phyloP scores from a whole-genome alignment of 495 filamentous ascomycete genomes.

The Aspergillus nidulans region DNA sequence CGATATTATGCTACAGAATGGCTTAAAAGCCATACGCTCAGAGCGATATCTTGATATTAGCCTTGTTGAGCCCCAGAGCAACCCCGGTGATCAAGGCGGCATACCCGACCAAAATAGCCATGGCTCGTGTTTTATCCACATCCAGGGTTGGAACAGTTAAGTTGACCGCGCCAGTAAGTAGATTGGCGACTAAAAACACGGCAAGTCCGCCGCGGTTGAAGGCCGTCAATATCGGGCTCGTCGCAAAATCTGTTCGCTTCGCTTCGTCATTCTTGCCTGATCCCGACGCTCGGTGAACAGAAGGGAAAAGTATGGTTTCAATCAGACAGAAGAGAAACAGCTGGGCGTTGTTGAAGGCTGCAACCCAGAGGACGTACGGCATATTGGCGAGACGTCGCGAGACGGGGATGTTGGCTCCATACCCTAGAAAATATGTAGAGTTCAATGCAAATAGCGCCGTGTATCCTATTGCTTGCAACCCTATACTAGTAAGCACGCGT shows the following conservation, averaged over 20 bases:
- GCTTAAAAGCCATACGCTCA: conserved; percentile 1
- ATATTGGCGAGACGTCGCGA: conserved; percentile 90
- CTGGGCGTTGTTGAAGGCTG: conserved; percentile 79
- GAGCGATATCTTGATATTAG: conserved; percentile 69
- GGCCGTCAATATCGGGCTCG: conserved; percentile 70
- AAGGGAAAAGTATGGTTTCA: conserved; percentile 73
- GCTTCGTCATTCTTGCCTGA: conserved; percentile 36
- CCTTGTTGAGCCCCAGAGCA: conserved; percentile 67
- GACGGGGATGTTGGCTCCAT: conserved; percentile 59
- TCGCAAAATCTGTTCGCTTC: conserved; percentile 63
- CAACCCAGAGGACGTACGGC: conserved; percentile 88
- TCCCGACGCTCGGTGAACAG: conserved; percentile 53
- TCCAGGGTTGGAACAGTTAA: conserved; percentile 77
- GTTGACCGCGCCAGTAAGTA: conserved; percentile 86
- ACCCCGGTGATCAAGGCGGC: conserved; percentile 57
- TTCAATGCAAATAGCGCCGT: conserved; percentile 58
- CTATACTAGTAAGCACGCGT: conserved; percentile 56
- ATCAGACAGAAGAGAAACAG: conserved; percentile 71
- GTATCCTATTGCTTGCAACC: conserved; percentile 61
- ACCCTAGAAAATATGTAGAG: conserved; percentile 63
- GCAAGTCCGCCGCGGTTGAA: conserved; percentile 87
- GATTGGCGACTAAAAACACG: conserved; percentile 83
- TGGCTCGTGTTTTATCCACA: conserved; percentile 53
- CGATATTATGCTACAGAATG: background rate
- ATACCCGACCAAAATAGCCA: conserved; percentile 73